Base-by-base conservation (phyloP, 2,329 filamentous ascomycete genomes). In the Fusarium sp. region DNA sequence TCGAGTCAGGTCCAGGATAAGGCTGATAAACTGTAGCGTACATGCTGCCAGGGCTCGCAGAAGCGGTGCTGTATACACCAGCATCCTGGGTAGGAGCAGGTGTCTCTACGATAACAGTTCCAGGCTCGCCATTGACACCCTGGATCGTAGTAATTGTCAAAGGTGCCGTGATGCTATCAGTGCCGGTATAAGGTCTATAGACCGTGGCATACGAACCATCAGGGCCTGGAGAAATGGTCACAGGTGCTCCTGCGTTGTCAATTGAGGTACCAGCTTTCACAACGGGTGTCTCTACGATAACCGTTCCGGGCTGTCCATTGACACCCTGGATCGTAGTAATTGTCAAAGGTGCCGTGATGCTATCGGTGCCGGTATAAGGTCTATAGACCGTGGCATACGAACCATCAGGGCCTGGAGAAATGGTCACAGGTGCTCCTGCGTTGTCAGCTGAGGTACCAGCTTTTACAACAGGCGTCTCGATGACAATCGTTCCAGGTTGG, bases 1-100 rank as follows among this genome's bases (percentile, higher is more conserved):
- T 70, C 7, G 30, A 46, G 3, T 44, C 57, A 20, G 67, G 45
- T 20, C 67, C 67, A 12, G 62, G 53, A 45, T 70, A 49, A 34
- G 66, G 66, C 13, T 53, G 42, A 18, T 67, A 69, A 3, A 57
- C 51, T 5, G 65, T 67, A 37, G 57, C 24, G 4, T 67, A 67
- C 13, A 61, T 45, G n/a, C 24, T 47, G 16, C 6, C 53, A 32
- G 52, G 30, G 9, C 45, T 27, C 4, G 40, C 14, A 20, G 63
- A 20, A n/a, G 22, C 54, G 8, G 57, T 63, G 7, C 32, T 51
- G 6, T 44, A 37, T 8, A 12, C 37, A 27, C 30, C 40, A 6
- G 27, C 45, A 22, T 45, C 42, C n/a, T 27, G 42, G 4, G 45
- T 30, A 9, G 48, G 34, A 8, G n/a, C 22, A 5, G 53, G 41